Percentiles rank a stretch among this genome's conserved stretches.
Evolutionary conservation across 176 grass and related monocot species (phyloP).

Genomic region (Poa annua): DNA sequence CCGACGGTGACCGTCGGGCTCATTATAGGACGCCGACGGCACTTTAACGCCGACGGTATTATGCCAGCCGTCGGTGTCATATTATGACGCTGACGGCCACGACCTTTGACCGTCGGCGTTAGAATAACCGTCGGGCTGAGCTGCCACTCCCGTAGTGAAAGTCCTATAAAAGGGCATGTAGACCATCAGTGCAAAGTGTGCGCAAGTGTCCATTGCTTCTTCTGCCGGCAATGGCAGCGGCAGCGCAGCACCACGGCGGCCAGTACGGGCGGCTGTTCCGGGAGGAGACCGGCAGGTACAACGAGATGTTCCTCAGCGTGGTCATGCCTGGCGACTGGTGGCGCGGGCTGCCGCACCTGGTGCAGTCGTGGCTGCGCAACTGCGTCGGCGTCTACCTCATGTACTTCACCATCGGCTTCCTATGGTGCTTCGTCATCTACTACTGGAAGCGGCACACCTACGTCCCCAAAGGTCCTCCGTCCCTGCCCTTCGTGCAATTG

Average conservation of each 20-base stretch:
- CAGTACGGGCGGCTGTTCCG: constrained; percentile 44
- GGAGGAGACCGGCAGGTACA: constrained; percentile 87
- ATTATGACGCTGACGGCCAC: too few relatives aligned
- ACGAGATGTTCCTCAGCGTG: constrained; percentile 68
- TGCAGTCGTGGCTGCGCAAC: constrained; percentile 97
- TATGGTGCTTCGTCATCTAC: constrained; percentile 98
- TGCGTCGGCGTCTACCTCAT: constrained; percentile 66
- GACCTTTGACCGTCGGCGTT: too few relatives aligned
- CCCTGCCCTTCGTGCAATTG: background rate
- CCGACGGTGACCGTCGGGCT: too few relatives aligned
- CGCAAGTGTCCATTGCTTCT: too few relatives aligned
- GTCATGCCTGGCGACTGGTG: constrained; percentile 48
- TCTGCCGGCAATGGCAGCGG: background rate
- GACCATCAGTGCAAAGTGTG: background rate
- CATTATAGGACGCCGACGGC: too few relatives aligned
- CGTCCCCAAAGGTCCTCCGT: constrained; percentile 77
- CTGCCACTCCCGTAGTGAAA: too few relatives aligned
- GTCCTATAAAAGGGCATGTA: background rate
- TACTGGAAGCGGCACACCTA: constrained; percentile 89
- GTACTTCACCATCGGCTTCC: constrained; percentile 79
- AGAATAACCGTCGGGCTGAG: too few relatives aligned
- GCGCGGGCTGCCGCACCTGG: constrained; percentile 67
- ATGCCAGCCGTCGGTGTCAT: too few relatives aligned
- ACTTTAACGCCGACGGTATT: too few relatives aligned
- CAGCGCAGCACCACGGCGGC: background rate